Percentiles rank a stretch among this genome's conserved stretches.
phyloP scores from a whole-genome alignment of 768 basidiomycete species.

The Pisolithus sp. region DNA sequence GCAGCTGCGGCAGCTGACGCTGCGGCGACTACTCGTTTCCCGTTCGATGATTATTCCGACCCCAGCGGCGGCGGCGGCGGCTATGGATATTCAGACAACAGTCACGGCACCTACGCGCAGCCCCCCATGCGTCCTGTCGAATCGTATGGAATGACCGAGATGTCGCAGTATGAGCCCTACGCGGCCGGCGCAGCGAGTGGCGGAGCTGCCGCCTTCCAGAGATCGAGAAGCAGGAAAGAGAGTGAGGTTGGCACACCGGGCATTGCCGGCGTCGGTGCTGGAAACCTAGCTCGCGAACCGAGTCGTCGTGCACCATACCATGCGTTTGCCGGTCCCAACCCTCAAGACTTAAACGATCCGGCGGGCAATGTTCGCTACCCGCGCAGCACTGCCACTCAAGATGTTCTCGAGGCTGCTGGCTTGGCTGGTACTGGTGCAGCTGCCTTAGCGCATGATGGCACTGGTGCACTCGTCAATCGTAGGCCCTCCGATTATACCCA shows the following conservation, averaged over 20 bases:
- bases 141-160: conserved; percentile 48
- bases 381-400: conserved; percentile 17
- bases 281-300: conserved; percentile 23
- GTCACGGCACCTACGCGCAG: conserved; percentile 54
- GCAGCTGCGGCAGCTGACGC: conserved; percentile 66
- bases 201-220: conserved; percentile 14
- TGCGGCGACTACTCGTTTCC: conserved; percentile 42
- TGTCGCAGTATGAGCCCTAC: conserved; percentile 34
- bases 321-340: conserved; percentile 31
- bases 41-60: conserved; percentile 43
- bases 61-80: conserved; percentile 6
- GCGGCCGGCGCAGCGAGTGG: conserved; percentile 18
- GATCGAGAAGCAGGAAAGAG: conserved; percentile 22
- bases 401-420: conserved; percentile 24
- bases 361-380: conserved; percentile 12
- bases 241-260: conserved; percentile 33
- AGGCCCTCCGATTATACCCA: conserved; percentile 23
- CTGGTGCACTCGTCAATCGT: conserved; percentile 13
- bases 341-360: conserved; percentile 12
- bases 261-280: conserved; percentile 32
- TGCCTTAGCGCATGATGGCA: conserved; percentile 3
- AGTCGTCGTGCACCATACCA: conserved; percentile 31
- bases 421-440: conserved; percentile 11
- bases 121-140: conserved; percentile 38
- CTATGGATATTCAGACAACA: conserved; percentile 41